Evolutionary conservation across 805 yeast genomes (phyloP), one percentile per base, ranked within the genome.

Genomic region (Cyberlindnera meyerae): DNA sequence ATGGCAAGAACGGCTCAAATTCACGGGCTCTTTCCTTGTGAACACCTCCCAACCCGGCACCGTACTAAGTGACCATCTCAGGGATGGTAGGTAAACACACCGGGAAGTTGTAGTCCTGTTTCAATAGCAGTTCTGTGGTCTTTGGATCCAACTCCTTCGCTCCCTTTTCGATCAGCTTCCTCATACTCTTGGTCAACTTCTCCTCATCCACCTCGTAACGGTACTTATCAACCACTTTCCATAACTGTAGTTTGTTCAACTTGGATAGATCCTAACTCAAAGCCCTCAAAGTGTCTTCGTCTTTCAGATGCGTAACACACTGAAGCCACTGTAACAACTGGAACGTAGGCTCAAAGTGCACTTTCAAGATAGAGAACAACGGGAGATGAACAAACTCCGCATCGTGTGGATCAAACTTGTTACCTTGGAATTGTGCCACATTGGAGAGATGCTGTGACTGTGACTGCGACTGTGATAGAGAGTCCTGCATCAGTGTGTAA

Each of bases 321-420:
- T 89, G 97, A 34, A 89, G 62, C 90, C 95, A 90, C 58, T 90
- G 96, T 37, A 90, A 63, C 20, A 90, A 60, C 57, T 90, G 89
- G 35, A 82, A 73, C 0, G 83, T 67, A 0, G 96, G 88, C 41
- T 73, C 74, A 34, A 89, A 65, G 46, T 84, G 87, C 16, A 64
- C 62, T 27, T 74, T 76, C 0, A 93, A 81, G 15, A 87, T 72
- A 34, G 73, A 72, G 50, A 68, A 77, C 34, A 86, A 65, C 1
- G 86, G 67, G 34, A 73, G 75, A 56, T 82, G 84, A 53, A 73
- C 79, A 48, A 80, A 82, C 9, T 69, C 54, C 4, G 80, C 66
- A 45, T 73, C 73, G 22, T 56, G 53, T 4, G 80, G 74, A 43
- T 72, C 60, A 3, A 52, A 51, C 1, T 37, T n/a, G 24, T 65